phyloP scores from a whole-genome alignment of 257 asterid genomes.

The Eustoma russellianum region DNA sequence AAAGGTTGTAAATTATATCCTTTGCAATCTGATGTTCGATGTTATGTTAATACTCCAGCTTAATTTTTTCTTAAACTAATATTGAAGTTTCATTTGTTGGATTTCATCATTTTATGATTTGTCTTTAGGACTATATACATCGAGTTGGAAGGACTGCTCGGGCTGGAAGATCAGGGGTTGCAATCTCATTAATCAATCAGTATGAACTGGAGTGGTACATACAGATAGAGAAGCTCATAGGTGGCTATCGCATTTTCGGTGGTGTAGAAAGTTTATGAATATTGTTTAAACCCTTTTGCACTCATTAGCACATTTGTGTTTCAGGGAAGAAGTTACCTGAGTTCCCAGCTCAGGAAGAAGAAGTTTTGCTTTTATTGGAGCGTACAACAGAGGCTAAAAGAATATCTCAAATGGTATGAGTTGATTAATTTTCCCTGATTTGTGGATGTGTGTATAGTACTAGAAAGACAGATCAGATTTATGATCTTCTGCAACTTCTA shows the following conservation, averaged over 20 bases:
- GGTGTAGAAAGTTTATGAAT: not conserved
- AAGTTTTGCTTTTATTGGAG: conserved; percentile 59
- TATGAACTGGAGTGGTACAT: conserved; percentile 84
- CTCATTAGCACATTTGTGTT: conserved; percentile 2
- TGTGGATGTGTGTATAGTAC: too few relatives aligned
- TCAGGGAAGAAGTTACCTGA: conserved; percentile 68
- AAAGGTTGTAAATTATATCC: conserved; percentile 52
- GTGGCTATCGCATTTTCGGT: conserved; percentile 11
- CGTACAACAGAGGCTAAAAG: conserved; percentile 75
- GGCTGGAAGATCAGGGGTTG: conserved; percentile 93
- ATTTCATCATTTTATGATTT: not conserved
- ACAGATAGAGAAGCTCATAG: conserved; percentile 77
- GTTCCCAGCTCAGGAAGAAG: conserved; percentile 68
- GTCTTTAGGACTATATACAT: conserved; percentile 80
- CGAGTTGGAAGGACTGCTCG: conserved; percentile 99
- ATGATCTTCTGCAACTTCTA: not conserved
- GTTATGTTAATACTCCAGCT: too few relatives aligned
- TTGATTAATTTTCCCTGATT: not conserved
- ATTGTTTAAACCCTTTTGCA: not conserved
- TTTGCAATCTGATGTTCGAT: too few relatives aligned
- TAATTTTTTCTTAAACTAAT: too few relatives aligned
- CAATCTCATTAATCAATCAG: conserved; percentile 74
- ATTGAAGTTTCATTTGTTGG: not conserved
- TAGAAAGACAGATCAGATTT: not conserved
- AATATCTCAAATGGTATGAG: conserved; percentile 55